Base-by-base conservation (phyloP, 371 early-diverging fungal genomes). In the Lichtheimia corymbifera region DNA sequence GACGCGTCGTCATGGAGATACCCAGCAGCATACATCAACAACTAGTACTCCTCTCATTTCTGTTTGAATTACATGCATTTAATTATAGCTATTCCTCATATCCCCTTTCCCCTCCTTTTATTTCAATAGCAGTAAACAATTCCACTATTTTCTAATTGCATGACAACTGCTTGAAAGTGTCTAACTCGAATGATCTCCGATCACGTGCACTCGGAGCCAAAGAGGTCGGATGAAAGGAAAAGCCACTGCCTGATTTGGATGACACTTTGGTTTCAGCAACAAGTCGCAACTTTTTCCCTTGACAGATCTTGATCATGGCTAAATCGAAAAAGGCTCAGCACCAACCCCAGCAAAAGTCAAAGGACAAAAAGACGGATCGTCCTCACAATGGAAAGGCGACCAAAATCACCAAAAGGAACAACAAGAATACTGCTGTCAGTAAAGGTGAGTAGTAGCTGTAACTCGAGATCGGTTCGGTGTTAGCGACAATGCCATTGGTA, bases 171-270 rank as follows among this genome's bases (percentile, higher is more conserved):
- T 35, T 35, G 30, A 35, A 4, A 28, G 28, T 28, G 28, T 35
- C 0, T 28, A 28, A 28, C 28, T 2, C 4, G 22, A 22, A 28
- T 28, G 28, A 28, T 5, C 7, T 28, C 7, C 28, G 7, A 28
- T 28, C 28, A 28, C 28, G 28, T 28, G 28, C 22, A 1, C 4
- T 28, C 28, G 28, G 28, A 28, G 7, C 28, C 7, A 7, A 7
- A 7, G 28, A 28, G 7, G 28, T 28, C 4, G 28, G 28, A 22
- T 22, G 22, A 2, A 22, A 35, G 35, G 35, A 35, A 47, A 47
- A 47, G 47, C 47, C 47, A 47, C 47, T 47, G n/a, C 47, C 47
- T 18, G 22, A 47, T 18, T 47, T 47, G 47, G 47, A 47, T 18
- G 22, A 47, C n/a, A 18, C 47, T 22, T 45, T 22, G 47, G 17